Percentiles rank a stretch among this genome's conserved stretches.
Conservation (phyloP, 352 stramenopile genomes). For the Phytophthora agathidicida region DNA sequence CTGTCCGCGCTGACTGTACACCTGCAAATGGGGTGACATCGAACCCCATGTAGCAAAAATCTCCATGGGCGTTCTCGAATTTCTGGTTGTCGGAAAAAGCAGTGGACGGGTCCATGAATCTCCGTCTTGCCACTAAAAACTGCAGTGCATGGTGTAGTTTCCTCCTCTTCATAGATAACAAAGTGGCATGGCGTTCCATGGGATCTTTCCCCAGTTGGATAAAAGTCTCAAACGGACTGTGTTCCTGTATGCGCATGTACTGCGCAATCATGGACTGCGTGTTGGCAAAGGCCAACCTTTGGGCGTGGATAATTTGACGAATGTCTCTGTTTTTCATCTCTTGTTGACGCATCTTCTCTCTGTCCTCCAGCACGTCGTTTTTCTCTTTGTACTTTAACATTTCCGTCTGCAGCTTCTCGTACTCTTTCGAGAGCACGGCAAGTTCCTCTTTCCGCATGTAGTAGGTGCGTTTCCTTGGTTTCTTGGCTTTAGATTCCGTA, state of each 20-base stretch:
- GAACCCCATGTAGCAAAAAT: constrained; percentile 52
- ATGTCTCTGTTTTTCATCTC: constrained; percentile 36
- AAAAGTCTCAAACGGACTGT: constrained; percentile 45
- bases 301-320: constrained; percentile 35
- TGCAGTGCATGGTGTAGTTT: constrained; percentile 43
- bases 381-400: constrained; percentile 29
- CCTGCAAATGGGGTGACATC: constrained; percentile 58
- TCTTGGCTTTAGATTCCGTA: constrained; percentile 24
- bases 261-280: constrained; percentile 48
- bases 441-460: constrained; percentile 59
- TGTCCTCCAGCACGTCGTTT: constrained; percentile 28
- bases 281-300: constrained; percentile 45
- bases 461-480: constrained; percentile 47
- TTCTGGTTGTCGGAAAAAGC: constrained; percentile 50
- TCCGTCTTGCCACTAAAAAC: constrained; percentile 39
- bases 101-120: constrained; percentile 39
- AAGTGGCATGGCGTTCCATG: constrained; percentile 32
- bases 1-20: constrained; percentile 27
- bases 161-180: constrained; percentile 43
- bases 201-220: constrained; percentile 44
- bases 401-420: constrained; percentile 26
- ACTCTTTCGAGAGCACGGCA: constrained; percentile 25
- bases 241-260: constrained; percentile 46
- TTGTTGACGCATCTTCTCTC: constrained; percentile 19
- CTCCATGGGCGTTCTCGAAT: constrained; percentile 44